A percentile compares a stretch with the other conserved stretches of the same genome.
phyloP scores from a whole-genome alignment of 345 rosid genomes.

The Bruguiera gymnorhiza region DNA sequence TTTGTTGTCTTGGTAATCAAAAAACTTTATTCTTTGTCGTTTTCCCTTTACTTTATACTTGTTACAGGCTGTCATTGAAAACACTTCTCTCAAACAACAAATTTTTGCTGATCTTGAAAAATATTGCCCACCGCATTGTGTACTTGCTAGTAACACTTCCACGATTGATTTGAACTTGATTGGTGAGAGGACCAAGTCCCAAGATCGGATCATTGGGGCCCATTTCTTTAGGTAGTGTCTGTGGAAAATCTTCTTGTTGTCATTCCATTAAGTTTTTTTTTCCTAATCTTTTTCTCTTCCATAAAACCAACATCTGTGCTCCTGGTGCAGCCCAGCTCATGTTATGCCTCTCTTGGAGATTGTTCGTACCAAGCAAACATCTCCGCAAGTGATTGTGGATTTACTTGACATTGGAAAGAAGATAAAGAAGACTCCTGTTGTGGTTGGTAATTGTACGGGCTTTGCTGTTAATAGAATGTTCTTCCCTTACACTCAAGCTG shows the following conservation, averaged over 20 bases:
- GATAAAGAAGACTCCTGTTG: conserved; percentile 88
- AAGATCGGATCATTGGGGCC: conserved; percentile 84
- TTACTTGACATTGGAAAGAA: conserved; percentile 82
- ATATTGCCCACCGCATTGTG: conserved; percentile 82
- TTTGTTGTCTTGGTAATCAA: conserved; percentile 13
- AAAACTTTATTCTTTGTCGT: conserved; percentile 11
- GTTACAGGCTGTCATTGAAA: conserved; percentile 90
- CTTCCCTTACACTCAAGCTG: conserved; percentile 89
- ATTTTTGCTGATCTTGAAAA: conserved; percentile 91
- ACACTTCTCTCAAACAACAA: conserved; percentile 87
- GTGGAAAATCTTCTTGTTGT: conserved; percentile 1
- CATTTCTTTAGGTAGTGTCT: conserved; percentile 86
- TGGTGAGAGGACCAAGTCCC: conserved; percentile 74
- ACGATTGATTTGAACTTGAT: conserved; percentile 88
- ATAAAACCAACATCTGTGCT: conserved; percentile 19
- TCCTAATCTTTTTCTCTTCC: conserved; percentile 3
- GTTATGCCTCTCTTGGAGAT: conserved; percentile 96
- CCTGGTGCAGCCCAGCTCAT: conserved; percentile 81
- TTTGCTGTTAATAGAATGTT: conserved; percentile 98
- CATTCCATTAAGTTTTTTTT: background rate
- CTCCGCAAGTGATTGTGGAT: conserved; percentile 88
- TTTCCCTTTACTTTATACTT: conserved; percentile 30
- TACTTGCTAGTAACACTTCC: conserved; percentile 92
- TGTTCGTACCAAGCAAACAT: conserved; percentile 78
- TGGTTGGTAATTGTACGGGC: conserved; percentile 97